Base-by-base conservation (phyloP, 352 stramenopile genomes). In the Globisporangium viniferum region DNA sequence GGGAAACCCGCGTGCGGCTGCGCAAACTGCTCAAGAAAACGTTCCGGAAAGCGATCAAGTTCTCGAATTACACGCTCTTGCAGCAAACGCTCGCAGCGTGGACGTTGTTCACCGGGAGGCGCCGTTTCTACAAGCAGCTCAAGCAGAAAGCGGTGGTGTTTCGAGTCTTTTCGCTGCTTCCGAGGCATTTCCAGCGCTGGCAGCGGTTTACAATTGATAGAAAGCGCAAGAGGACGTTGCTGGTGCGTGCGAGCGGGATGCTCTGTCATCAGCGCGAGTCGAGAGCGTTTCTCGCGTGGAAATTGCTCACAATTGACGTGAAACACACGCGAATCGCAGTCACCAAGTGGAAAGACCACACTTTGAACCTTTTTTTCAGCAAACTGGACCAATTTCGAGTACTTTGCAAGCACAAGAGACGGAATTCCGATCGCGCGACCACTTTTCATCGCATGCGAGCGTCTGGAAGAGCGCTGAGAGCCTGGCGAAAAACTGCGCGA, bases 61-160 rank as follows among this genome's bases (percentile, higher is more conserved):
- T 59, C 1, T 80, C 71, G 0, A 73, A 56, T 5, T 51, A 53
- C 10, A 66, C 55, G 1, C 36, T 66, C 14, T 27, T 73, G 18
- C 56, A 74, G 39, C 55, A 49, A 1, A 62, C 71, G 8, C 76
- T 86, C 24, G n/a, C 35, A 0, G 66, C 54, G 29, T 90, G 82
- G 82, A 73, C 51, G 18, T 58, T 31, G 15, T 80, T 81, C 48
- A 27, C 67, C 8, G n/a, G 15, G 0, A 31, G 64, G 31, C 61
- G 68, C 7, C 48, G 33, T 5, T 60, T 82, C 2, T 59, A 48
- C 2, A 48, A 57, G 12, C 15, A 59, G 0, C 73, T 87, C 6
- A 61, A 71, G 53, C 51, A 86, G 12, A 83, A 83, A 20, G 82
- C 82, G 2, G 4, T 58, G 9, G 77, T 75, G 0, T 89, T 86